Evolutionary conservation across 2,329 filamentous ascomycete species (phyloP).

Genomic region (Cryphonectria japonica): DNA sequence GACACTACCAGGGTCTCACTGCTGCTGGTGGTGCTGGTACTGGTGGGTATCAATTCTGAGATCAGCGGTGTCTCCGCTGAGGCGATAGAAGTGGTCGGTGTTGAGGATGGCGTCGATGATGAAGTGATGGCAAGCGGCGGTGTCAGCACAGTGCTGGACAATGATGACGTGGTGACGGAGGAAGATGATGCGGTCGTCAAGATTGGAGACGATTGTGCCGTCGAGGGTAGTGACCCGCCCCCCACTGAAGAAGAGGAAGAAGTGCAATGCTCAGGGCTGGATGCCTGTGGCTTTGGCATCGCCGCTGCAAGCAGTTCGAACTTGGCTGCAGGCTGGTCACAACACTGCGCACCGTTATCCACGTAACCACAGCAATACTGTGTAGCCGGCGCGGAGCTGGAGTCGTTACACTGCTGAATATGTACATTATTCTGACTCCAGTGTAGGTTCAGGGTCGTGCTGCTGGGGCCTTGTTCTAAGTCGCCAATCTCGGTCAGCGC

Average conservation of each 20-base stretch:
- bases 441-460: background rate
- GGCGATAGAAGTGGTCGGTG: background rate
- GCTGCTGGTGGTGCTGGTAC: background rate
- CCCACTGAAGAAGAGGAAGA: background rate
- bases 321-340: conserved; percentile 7
- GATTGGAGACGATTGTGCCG: background rate
- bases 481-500: background rate
- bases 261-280: background rate
- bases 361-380: conserved; percentile 15
- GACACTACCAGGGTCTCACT: background rate
- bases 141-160: background rate
- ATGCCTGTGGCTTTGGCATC: background rate
- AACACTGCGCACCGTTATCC: conserved; percentile 11
- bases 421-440: conserved; percentile 11
- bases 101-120: background rate
- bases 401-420: conserved; percentile 17
- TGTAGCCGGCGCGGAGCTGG: background rate
- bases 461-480: background rate
- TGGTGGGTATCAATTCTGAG: background rate
- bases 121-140: conserved; percentile 1
- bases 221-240: background rate
- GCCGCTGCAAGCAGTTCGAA: conserved; percentile 6
- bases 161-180: background rate
- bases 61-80: background rate
- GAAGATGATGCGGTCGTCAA: background rate